A percentile compares a stretch with the other conserved stretches of the same genome.
These are phyloP conservation scores for Takakia lepidozioides DNA, from an alignment of 225 moss, liverwort and hornwort genomes.

Conservation along the genomic window DNA sequence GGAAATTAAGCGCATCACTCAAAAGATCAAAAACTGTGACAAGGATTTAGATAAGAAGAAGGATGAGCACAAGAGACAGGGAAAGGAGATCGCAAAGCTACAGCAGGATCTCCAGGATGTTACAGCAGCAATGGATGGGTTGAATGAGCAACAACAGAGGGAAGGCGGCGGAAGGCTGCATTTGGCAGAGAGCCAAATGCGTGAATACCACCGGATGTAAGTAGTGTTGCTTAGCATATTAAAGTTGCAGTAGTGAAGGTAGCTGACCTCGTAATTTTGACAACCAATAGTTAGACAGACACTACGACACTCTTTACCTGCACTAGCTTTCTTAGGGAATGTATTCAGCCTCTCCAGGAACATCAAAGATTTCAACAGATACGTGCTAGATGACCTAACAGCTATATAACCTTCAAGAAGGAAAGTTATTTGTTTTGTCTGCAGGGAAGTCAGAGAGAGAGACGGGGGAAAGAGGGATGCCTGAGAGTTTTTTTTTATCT, in stretches of 20 bases:
- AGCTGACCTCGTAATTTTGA: no score
- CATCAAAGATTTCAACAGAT: no score
- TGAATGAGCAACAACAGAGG: slow-evolving; percentile 72
- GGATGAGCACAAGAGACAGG: slow-evolving; percentile 88
- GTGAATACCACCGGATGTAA: slow-evolving; percentile 95
- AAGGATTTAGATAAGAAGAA: slow-evolving; percentile 92
- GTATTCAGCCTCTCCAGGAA: no score
- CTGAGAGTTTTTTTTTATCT: slow-evolving; percentile 8
- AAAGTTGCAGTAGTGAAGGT: no score
- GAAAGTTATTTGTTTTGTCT: no score
- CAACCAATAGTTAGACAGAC: no score
- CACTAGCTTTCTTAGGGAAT: no score
- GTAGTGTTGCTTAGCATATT: no score
- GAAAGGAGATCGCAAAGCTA: slow-evolving; percentile 76
- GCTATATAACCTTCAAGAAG: no score
- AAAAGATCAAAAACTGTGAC: slow-evolving; percentile 80
- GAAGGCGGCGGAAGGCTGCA: slow-evolving; percentile 80
- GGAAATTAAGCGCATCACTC: slow-evolving; percentile 76
- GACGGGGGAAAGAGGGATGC: background rate
- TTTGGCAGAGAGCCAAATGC: slow-evolving; percentile 80
- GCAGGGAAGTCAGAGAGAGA: no score
- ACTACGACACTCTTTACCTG: no score
- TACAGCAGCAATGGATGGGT: slow-evolving; percentile 64
- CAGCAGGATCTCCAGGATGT: slow-evolving; percentile 74
- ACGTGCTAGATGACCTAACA: no score